These are phyloP conservation scores for Ganoderma leucocontextum DNA, from an alignment of 1,284 basidiomycete species.

Conservation along the genomic window DNA sequence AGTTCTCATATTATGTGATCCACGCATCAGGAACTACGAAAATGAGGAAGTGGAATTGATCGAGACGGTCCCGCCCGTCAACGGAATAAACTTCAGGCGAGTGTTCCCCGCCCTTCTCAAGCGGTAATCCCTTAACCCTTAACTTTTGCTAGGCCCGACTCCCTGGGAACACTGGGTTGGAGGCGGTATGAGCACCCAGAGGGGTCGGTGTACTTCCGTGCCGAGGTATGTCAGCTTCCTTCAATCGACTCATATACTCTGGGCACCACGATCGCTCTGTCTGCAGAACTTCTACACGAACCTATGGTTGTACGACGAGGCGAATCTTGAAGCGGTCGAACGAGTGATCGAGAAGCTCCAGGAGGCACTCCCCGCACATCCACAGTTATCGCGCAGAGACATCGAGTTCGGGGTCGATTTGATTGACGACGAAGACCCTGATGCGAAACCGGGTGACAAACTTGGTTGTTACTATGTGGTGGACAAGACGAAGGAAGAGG, in stretches of 20 bases:
- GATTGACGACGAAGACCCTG: background rate
- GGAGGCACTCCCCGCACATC: background rate
- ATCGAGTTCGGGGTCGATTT: conserved; percentile 1
- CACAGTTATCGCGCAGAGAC: background rate
- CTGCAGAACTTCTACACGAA: conserved; percentile 8
- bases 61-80: background rate
- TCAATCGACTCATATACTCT: background rate
- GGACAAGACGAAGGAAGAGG: background rate
- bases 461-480: background rate
- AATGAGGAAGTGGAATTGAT: background rate
- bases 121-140: background rate
- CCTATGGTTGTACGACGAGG: background rate
- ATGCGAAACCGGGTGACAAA: background rate
- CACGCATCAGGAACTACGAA: background rate
- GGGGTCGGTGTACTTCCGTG: conserved; percentile 5
- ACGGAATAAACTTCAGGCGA: background rate
- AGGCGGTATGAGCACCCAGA: background rate
- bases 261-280: background rate
- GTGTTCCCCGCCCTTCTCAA: background rate
- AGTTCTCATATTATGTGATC: background rate
- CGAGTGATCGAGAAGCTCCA: background rate
- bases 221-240: background rate
- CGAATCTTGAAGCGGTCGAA: background rate
- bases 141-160: background rate
- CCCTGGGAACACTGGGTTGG: background rate